Evolutionary conservation across 2,329 filamentous ascomycete species (phyloP), one percentile per base, ranked within the genome.

Genomic region (Knoxdaviesia proteae): DNA sequence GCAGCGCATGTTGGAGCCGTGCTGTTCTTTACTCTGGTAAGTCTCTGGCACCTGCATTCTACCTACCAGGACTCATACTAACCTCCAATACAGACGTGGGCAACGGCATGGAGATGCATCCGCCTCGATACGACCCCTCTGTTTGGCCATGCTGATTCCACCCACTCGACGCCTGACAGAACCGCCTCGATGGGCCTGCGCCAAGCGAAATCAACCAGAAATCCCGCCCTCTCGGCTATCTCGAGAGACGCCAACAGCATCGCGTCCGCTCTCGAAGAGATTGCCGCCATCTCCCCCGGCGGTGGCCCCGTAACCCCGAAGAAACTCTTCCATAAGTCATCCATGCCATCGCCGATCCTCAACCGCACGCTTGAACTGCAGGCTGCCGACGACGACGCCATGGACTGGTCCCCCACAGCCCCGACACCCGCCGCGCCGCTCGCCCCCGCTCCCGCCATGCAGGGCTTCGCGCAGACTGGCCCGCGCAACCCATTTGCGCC

Each of bases 361-460:
- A 20, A 3, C 20, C 20, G 20, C 20, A 20, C 20, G 20, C 20
- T 20, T 20, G 20, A 20, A 20, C 20, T 20, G 20, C 20, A 20
- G 20, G 34, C 34, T 3, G 9, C 34, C 34, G 67, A 75, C 42
- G 65, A 66, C 42, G 67, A 75, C 42, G 64, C 65, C 42, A 82
- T 83, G 78, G 78, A 82, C 51, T 80, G 77, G 70, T 67, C 72
- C 5, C 73, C 74, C 2, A 72, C 70, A 1, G 58, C 64, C 64
- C 29, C 71, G 69, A 52, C 63, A 58, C 49, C 40, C 7, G 36
- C 42, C 8, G 55, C 58, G 3, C 62, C 61, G 11, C 41, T 31
- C 7, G 33, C 7, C 6, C 40, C 42, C 8, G 39, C 45, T 2
- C 35, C 40, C 1, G 40, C 45, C 6, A 32, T 44, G 20, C 39